These are phyloP conservation scores for Chaetomiaceae sp. DNA, from an alignment of 2,329 filamentous ascomycete genomes.

Conservation along the genomic window DNA sequence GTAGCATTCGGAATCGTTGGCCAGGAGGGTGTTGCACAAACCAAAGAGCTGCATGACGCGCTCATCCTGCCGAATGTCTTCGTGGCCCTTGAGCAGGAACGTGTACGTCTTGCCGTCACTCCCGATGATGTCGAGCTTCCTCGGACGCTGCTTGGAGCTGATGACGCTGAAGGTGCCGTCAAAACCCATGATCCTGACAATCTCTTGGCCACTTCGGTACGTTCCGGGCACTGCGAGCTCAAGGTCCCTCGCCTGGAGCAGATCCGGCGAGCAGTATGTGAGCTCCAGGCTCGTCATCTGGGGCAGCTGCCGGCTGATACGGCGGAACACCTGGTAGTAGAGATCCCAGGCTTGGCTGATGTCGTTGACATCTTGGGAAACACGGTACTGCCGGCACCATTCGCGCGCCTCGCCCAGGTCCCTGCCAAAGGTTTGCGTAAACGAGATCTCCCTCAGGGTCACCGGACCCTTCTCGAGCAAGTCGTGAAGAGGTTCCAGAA, in stretches of 20 bases:
- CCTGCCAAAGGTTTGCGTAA: conserved; percentile 93
- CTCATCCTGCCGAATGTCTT: conserved; percentile 98
- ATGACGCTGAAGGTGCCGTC: conserved; percentile 89
- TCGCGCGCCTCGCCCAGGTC: conserved; percentile 93
- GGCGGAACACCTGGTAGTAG: conserved; percentile 97
- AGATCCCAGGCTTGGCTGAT: conserved; percentile 98
- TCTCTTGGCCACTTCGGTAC: conserved; percentile 71
- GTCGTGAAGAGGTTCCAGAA: conserved; percentile 83
- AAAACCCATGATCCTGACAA: conserved; percentile 84
- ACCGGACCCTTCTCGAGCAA: conserved; percentile 87
- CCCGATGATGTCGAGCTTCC: conserved; percentile 82
- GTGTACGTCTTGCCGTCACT: conserved; percentile 85
- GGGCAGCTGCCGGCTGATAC: conserved; percentile 87
- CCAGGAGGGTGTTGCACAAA: conserved; percentile 89
- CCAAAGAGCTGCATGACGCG: conserved; percentile 99
- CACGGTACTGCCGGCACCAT: conserved; percentile 90
- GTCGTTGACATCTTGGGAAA: conserved; percentile 85
- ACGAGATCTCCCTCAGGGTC: conserved; percentile 92
- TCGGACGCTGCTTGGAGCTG: conserved; percentile 91
- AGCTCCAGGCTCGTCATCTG: conserved; percentile 91
- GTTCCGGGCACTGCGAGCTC: conserved; percentile 95
- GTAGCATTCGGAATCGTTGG: conserved; percentile 91
- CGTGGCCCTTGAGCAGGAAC: conserved; percentile 95
- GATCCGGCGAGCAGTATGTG: conserved; percentile 92
- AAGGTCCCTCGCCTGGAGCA: conserved; percentile 79